Percentiles rank a stretch among this genome's conserved stretches.
Evolutionary conservation across 2,329 filamentous ascomycete species (phyloP).

Genomic region (Albifimbria verrucaria): DNA sequence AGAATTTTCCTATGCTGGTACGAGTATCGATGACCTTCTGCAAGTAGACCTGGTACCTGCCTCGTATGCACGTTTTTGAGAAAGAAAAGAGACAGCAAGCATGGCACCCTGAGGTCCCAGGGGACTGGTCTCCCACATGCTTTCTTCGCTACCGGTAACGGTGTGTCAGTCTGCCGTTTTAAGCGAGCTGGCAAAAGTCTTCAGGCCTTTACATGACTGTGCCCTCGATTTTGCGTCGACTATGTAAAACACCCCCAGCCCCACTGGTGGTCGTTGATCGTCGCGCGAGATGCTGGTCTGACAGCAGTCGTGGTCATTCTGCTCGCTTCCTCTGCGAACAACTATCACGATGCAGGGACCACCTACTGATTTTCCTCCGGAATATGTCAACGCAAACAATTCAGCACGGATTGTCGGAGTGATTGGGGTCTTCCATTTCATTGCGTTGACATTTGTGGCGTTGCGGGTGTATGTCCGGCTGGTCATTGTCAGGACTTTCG

Average conservation of each 20-base stretch:
- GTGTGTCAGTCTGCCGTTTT: background rate
- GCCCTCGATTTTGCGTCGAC: background rate
- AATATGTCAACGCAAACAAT: constrained; percentile 10
- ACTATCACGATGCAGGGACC: background rate
- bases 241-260: background rate
- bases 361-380: constrained; percentile 1
- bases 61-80: background rate
- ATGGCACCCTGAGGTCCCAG: background rate
- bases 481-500: constrained; percentile 19
- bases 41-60: background rate
- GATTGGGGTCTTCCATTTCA: constrained; percentile 12
- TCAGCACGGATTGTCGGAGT: constrained; percentile 12
- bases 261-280: background rate
- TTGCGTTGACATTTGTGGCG: constrained; percentile 18
- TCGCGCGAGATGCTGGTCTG: background rate
- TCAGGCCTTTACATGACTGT: background rate
- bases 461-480: constrained; percentile 21
- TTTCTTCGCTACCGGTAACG: background rate
- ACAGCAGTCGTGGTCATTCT: background rate
- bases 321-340: background rate
- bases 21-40: background rate
- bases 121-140: background rate
- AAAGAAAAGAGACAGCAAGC: background rate
- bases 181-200: background rate
- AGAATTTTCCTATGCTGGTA: no score